A percentile compares a stretch with the other conserved stretches of the same genome.
phyloP scores from a whole-genome alignment of 495 filamentous ascomycete genomes.

The Penicillium cinerascens region DNA sequence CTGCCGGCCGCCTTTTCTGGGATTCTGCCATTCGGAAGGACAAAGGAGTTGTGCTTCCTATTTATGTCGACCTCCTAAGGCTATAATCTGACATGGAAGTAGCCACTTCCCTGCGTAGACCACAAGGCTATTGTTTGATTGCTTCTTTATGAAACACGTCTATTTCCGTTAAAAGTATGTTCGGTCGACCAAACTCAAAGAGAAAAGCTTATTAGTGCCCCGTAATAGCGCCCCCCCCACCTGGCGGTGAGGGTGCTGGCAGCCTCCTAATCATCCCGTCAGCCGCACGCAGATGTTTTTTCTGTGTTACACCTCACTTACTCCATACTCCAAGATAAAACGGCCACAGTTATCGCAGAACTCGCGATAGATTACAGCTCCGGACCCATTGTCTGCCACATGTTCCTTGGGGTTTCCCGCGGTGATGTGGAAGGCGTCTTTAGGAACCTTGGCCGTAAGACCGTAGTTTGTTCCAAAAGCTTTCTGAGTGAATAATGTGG shows the following conservation, averaged over 20 bases:
- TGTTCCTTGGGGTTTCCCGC: conserved; percentile 46
- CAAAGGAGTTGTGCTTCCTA: too few relatives aligned
- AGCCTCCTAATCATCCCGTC: conserved; percentile 35
- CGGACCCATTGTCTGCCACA: conserved; percentile 55
- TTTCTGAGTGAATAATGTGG: conserved; percentile 30
- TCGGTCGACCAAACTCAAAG: background rate
- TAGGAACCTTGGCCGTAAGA: conserved; percentile 59
- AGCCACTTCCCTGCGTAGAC: background rate
- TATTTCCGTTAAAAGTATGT: conserved; percentile 17
- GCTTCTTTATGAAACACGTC: conserved; percentile 59
- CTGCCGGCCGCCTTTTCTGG: too few relatives aligned
- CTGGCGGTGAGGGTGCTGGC: too few relatives aligned
- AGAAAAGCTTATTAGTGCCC: too few relatives aligned
- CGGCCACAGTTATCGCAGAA: conserved; percentile 63
- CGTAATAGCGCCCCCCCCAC: too few relatives aligned
- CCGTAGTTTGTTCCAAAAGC: conserved; percentile 64
- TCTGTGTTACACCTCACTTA: conserved; percentile 20
- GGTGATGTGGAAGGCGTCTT: conserved; percentile 40
- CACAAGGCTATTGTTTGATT: conserved; percentile 47
- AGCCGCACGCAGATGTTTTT: background rate
- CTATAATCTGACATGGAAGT: too few relatives aligned
- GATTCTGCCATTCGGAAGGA: too few relatives aligned
- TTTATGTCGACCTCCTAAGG: too few relatives aligned
- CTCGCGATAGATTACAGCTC: conserved; percentile 53
- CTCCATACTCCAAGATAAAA: conserved; percentile 62